A percentile compares a stretch with the other conserved stretches of the same genome.
Evolutionary conservation across 495 filamentous ascomycete genomes (phyloP).

Genomic region (Astrocystis sublimbata): DNA sequence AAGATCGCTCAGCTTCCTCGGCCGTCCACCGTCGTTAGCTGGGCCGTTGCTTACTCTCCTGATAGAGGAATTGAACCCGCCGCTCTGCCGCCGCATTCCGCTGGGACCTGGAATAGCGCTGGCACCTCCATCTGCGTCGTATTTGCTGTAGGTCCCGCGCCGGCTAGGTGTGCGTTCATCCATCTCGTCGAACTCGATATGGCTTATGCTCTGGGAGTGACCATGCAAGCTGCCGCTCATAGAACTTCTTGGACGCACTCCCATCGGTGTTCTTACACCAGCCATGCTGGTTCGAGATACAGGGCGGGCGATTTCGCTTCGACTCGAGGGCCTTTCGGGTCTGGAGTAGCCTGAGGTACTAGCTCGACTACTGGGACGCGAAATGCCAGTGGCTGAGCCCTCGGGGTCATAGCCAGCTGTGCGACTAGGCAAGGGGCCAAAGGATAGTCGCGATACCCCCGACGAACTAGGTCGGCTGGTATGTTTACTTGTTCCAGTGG

Average conservation of each 20-base stretch:
- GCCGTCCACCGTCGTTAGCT: slow-evolving; percentile 31
- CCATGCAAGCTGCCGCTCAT: slow-evolving; percentile 57
- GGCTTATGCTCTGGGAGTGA: slow-evolving; percentile 49
- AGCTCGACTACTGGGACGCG: slow-evolving; percentile 63
- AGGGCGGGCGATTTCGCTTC: slow-evolving; percentile 59
- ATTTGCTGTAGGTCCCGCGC: slow-evolving; percentile 53
- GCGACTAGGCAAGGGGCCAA: slow-evolving; percentile 53
- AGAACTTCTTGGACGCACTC: slow-evolving; percentile 56
- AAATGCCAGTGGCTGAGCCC: slow-evolving; percentile 37
- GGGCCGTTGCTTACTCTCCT: slow-evolving; percentile 49
- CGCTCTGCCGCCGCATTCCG: slow-evolving; percentile 56
- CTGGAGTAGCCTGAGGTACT: slow-evolving; percentile 55
- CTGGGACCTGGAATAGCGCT: slow-evolving; percentile 42
- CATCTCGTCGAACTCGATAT: slow-evolving; percentile 43
- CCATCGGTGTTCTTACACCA: slow-evolving; percentile 65
- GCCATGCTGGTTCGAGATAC: slow-evolving; percentile 59
- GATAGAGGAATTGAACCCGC: slow-evolving; percentile 43
- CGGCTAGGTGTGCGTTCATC: slow-evolving; percentile 53
- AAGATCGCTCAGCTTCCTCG: slow-evolving; percentile 45
- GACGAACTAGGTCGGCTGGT: slow-evolving; percentile 54
- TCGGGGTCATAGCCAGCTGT: slow-evolving; percentile 35
- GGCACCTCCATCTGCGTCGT: slow-evolving; percentile 48
- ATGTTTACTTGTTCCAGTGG: slow-evolving; percentile 42
- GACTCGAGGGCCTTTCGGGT: slow-evolving; percentile 51
- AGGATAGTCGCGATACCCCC: slow-evolving; percentile 55